Evolutionary conservation across 2,329 filamentous ascomycete species (phyloP), one percentile per base, ranked within the genome.

Genomic region (Botrytis deweyae): DNA sequence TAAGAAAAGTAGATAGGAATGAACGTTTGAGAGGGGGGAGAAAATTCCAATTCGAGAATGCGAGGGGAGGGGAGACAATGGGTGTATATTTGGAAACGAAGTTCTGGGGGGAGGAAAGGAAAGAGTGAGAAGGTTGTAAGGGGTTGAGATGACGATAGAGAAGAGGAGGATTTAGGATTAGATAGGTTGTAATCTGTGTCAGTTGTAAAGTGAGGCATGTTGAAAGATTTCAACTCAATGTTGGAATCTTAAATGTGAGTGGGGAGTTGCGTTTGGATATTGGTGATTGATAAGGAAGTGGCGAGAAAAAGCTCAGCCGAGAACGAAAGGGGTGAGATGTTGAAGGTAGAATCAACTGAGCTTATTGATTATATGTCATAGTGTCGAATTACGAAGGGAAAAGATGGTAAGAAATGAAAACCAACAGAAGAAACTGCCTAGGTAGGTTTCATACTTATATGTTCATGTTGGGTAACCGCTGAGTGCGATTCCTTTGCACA

Each of bases 51-150:
- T 49, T 71, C 68, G 16, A 71, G 29, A 20, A 61, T 63, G 20
- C 68, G 68, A 3, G 33, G 58, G 58, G 42, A 36, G 8, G 44
- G 40, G 33, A 46, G 55, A 18, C 42, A 46, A 29, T 52, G 22
- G 14, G 68, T 46, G 58, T 71, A 63, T 33, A 59, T 59, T 38
- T 52, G 44, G 14, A 46, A n/a, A 20, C 61, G 49, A 12, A 66
- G 52, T 58, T 59, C 61, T 36, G 36, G 22, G 38, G 36, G 40
- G 4, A 72, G 59, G 33, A 44, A 36, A 29, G 70, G 44, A 8
- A 72, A 58, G 40, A n/a, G 59, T 25, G 70, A 38, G 33, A 65
- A 72, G 18, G 55, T 36, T 62, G n/a, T 70, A 20, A 52, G n/a
- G 33, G 36, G 18, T 42, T 36, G 52, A 14, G 42, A 16, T 59